Evolutionary conservation across 768 basidiomycete species (phyloP).

Genomic region (Podaxis pistillaris): DNA sequence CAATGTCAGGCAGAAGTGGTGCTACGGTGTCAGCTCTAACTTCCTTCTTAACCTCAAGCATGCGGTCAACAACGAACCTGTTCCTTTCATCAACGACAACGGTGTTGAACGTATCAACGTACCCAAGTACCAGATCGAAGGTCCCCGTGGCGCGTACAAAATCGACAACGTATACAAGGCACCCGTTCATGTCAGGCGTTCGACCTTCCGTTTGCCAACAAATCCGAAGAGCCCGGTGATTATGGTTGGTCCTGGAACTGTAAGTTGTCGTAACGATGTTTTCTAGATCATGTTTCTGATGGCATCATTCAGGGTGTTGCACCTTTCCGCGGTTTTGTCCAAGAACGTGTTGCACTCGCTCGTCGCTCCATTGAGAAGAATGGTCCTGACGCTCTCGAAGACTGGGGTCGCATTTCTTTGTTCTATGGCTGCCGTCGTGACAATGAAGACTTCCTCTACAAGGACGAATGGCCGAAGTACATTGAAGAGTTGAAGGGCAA

Average conservation of each 20-base stretch:
- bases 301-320: constrained; percentile 77
- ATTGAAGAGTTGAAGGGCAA: constrained; percentile 85
- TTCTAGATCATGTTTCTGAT: constrained; percentile 13
- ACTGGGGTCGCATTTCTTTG: constrained; percentile 93
- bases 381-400: constrained; percentile 86
- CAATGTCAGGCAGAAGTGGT: constrained; percentile 57
- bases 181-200: constrained; percentile 92
- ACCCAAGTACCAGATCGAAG: constrained; percentile 84
- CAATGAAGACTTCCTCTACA: constrained; percentile 89
- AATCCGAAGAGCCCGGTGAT: constrained; percentile 98
- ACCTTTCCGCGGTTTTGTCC: constrained; percentile 98
- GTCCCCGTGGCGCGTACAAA: constrained; percentile 85
- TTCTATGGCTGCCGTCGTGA: constrained; percentile 96
- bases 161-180: constrained; percentile 72
- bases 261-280: constrained; percentile 39
- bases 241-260: constrained; percentile 99
- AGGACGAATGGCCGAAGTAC: constrained; percentile 93
- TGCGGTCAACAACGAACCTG: constrained; percentile 58
- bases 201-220: constrained; percentile 95
- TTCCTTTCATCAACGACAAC: constrained; percentile 37
- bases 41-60: constrained; percentile 92
- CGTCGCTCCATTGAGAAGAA: constrained; percentile 95
- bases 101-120: constrained; percentile 39
- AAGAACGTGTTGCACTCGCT: constrained; percentile 95
- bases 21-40: constrained; percentile 92